These are phyloP conservation scores for Cercophora sp. DNA, from an alignment of 495 filamentous ascomycete genomes.

Conservation along the genomic window DNA sequence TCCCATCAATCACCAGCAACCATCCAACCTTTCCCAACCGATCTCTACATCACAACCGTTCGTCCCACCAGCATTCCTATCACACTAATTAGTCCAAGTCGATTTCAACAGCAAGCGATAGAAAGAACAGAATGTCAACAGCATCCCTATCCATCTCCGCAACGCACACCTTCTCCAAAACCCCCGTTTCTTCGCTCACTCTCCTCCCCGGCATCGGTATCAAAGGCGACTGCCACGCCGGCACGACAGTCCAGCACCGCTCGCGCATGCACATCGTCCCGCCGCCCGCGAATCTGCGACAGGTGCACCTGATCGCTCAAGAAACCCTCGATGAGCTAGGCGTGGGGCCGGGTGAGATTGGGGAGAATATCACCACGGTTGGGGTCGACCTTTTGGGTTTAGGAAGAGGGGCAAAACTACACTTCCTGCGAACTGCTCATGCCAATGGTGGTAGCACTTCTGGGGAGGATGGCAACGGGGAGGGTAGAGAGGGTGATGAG, in stretches of 20 bases:
- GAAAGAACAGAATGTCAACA: no score
- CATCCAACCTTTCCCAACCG: no score
- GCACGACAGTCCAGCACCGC: slow-evolving; percentile 13
- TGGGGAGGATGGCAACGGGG: no score
- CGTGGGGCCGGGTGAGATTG: slow-evolving; percentile 9
- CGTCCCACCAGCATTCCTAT: no score
- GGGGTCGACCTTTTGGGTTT: slow-evolving; percentile 11
- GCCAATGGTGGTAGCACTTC: background rate
- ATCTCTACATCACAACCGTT: no score
- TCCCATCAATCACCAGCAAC: no score
- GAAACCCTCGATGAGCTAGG: slow-evolving; percentile 8
- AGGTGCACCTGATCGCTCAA: slow-evolving; percentile 13
- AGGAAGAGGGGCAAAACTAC: slow-evolving; percentile 7
- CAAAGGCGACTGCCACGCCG: slow-evolving; percentile 15
- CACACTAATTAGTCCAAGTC: no score
- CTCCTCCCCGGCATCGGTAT: slow-evolving; percentile 13
- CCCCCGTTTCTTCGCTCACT: background rate
- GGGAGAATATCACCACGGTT: slow-evolving; percentile 15
- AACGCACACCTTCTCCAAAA: slow-evolving; percentile 13
- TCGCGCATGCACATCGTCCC: slow-evolving; percentile 8
- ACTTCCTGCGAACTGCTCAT: slow-evolving; percentile 11
- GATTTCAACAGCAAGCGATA: no score
- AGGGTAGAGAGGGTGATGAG: no score
- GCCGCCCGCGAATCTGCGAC: slow-evolving; percentile 14
- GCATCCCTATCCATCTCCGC: slow-evolving; percentile 3